Percentiles rank a stretch among this genome's conserved stretches.
Evolutionary conservation across 352 stramenopile genomes (phyloP).

Genomic region (Pythium insidiosum): DNA sequence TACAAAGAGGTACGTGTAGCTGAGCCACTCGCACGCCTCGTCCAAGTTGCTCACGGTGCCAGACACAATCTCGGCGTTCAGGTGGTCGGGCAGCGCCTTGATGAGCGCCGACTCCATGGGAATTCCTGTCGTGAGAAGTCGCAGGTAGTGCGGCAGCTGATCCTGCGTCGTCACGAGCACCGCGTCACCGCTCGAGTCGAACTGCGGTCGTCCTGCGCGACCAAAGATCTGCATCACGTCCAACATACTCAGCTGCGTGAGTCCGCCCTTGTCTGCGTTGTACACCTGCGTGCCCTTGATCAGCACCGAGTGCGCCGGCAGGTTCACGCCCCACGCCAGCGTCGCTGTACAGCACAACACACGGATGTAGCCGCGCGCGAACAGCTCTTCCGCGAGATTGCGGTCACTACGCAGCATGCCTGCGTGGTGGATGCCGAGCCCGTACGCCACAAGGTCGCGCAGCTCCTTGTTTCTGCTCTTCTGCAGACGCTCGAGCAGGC

Average conservation of each 20-base stretch:
- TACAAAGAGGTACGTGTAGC: slow-evolving; percentile 99
- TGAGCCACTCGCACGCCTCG: slow-evolving; percentile 96
- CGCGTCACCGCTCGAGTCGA: slow-evolving; percentile 97
- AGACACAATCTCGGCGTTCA: slow-evolving; percentile 99
- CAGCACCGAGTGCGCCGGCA: slow-evolving; percentile 98
- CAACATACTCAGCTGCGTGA: slow-evolving; percentile 96
- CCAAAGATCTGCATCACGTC: slow-evolving; percentile 99
- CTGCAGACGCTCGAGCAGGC: slow-evolving; percentile 63
- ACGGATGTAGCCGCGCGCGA: slow-evolving; percentile 94
- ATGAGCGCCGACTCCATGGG: slow-evolving; percentile 98
- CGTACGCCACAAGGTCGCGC: slow-evolving; percentile 89
- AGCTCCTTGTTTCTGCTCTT: slow-evolving; percentile 96
- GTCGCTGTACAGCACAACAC: slow-evolving; percentile 99
- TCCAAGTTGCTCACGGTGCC: slow-evolving; percentile 97
- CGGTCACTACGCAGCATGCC: slow-evolving; percentile 94
- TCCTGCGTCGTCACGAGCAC: slow-evolving; percentile 98
- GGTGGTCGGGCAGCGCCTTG: slow-evolving; percentile 97
- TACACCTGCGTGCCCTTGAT: slow-evolving; percentile 99
- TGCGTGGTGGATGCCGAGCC: slow-evolving; percentile 97
- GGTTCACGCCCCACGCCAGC: slow-evolving; percentile 98
- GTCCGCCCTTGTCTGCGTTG: slow-evolving; percentile 97
- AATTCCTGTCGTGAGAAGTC: slow-evolving; percentile 92
- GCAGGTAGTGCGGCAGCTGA: slow-evolving; percentile 91
- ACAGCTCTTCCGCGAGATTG: slow-evolving; percentile 97
- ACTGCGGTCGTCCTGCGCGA: slow-evolving; percentile 96